Base-by-base conservation (phyloP, 2,329 filamentous ascomycete genomes). In the Colletotrichum siamense region DNA sequence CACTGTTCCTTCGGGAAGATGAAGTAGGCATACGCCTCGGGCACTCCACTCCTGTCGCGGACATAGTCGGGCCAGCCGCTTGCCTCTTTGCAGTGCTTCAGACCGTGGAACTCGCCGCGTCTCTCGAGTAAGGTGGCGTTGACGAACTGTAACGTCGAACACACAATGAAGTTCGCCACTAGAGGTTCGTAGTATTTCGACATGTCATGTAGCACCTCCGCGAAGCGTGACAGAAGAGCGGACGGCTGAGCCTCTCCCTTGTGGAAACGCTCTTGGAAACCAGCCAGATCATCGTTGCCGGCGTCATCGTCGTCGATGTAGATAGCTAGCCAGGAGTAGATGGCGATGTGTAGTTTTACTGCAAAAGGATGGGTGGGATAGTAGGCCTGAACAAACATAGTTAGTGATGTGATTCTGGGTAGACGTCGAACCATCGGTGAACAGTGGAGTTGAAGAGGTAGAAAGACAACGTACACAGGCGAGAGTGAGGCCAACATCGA, bases 41-140 rank as follows among this genome's bases (percentile, higher is more conserved):
- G 44, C 6, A 52, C 44, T 3, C 44, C 44, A 2, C 44, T 52
- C 44, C 44, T 52, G n/a, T 52, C n/a, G n/a, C 44, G 44, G 44
- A 52, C 44, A 52, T 52, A 52, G 10, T 52, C 44, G 44, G 44
- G 44, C 44, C 44, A 52, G 10, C 44, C 44, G n/a, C 44, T 52
- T 52, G 44, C 44, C 10, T 52, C 44, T 52, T 52, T 22, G 44
- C 44, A 52, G 44, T 52, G 44, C 44, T 52, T 52, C n/a, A 52
- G 44, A n/a, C 44, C 44, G 44, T 52, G 44, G 44, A 52, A 52
- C n/a, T 52, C 44, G 10, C 44, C 44, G 10, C n/a, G 44, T 52
- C 44, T 52, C 0, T 52, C 44, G 0, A 52, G 44, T 0, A 52
- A 0, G 0, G 44, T 52, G 3, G 44, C 44, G 2, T 52, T 52